Evolutionary conservation across 306 rosid genomes (phyloP).

Genomic region (Calophaca sinica): DNA sequence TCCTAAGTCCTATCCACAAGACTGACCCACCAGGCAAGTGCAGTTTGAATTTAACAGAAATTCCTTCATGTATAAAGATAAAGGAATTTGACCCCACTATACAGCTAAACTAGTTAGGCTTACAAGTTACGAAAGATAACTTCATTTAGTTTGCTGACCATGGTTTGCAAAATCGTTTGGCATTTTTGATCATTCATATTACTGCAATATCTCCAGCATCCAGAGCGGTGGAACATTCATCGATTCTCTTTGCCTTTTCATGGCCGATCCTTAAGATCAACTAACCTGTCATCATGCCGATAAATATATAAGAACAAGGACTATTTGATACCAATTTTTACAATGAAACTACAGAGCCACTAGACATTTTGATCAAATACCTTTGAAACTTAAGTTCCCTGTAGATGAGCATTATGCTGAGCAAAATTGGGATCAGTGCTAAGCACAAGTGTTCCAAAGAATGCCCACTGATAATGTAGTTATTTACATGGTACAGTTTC

Average conservation of each 20-base stretch:
- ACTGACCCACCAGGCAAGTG: slow-evolving; percentile 9
- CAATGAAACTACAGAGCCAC: not conserved
- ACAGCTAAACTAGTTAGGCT: no score
- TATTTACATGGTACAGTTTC: slow-evolving; percentile 59
- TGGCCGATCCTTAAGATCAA: slow-evolving; percentile 52
- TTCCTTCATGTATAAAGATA: slow-evolving; percentile 32
- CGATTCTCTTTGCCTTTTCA: not conserved
- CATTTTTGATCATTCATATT: no score
- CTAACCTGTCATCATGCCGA: slow-evolving; percentile 50
- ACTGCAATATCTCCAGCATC: no score
- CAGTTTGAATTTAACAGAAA: slow-evolving; percentile 42
- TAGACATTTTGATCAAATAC: slow-evolving; percentile 45
- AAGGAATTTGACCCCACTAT: slow-evolving; percentile 9
- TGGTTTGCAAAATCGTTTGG: no score
- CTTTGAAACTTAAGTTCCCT: slow-evolving; percentile 58
- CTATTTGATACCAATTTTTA: slow-evolving; percentile 2
- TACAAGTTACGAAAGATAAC: no score
- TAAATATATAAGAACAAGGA: slow-evolving; percentile 27
- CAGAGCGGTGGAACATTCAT: no score
- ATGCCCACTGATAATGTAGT: slow-evolving; percentile 63
- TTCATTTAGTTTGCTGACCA: no score
- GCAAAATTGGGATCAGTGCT: slow-evolving; percentile 57
- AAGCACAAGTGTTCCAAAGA: slow-evolving; percentile 69
- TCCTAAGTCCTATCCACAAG: slow-evolving; percentile 9
- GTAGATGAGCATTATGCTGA: slow-evolving; percentile 66